phyloP scores from a whole-genome alignment of 495 filamentous ascomycete genomes.

The Annulohypoxylon maeteangense region DNA sequence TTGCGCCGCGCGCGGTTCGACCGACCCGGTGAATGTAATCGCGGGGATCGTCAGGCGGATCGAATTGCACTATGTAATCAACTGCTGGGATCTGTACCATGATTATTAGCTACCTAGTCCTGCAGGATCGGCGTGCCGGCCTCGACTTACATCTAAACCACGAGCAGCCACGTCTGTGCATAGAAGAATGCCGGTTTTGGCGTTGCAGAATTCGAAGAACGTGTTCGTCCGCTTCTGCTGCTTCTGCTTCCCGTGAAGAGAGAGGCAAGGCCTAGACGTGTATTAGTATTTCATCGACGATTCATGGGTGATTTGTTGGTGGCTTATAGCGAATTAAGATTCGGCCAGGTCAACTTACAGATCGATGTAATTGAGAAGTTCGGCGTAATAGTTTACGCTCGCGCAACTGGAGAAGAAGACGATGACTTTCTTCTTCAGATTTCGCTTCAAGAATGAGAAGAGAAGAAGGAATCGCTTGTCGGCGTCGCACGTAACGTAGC shows the following conservation, averaged over 20 bases:
- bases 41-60: slow-evolving; percentile 88
- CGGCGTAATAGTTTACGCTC: slow-evolving; percentile 93
- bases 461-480: slow-evolving; percentile 94
- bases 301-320: no score
- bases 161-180: slow-evolving; percentile 97
- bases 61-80: slow-evolving; percentile 96
- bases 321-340: not conserved
- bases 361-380: slow-evolving; percentile 96
- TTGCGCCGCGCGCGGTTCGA: slow-evolving; percentile 88
- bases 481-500: slow-evolving; percentile 91
- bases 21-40: slow-evolving; percentile 98
- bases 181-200: slow-evolving; percentile 86
- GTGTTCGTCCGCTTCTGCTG: slow-evolving; percentile 97
- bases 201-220: slow-evolving; percentile 99
- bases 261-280: slow-evolving; percentile 34
- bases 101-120: slow-evolving; percentile 15
- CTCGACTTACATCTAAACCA: slow-evolving; percentile 79
- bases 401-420: slow-evolving; percentile 96
- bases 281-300: slow-evolving; percentile 48
- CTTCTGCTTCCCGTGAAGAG: slow-evolving; percentile 88
- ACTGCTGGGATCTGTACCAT: slow-evolving; percentile 78
- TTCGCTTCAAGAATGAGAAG: slow-evolving; percentile 94
- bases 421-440: slow-evolving; percentile 93
- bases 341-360: slow-evolving; percentile 82
- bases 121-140: not conserved